phyloP scores from a whole-genome alignment of 305 asterid species.

The Fraxinus paxiana region DNA sequence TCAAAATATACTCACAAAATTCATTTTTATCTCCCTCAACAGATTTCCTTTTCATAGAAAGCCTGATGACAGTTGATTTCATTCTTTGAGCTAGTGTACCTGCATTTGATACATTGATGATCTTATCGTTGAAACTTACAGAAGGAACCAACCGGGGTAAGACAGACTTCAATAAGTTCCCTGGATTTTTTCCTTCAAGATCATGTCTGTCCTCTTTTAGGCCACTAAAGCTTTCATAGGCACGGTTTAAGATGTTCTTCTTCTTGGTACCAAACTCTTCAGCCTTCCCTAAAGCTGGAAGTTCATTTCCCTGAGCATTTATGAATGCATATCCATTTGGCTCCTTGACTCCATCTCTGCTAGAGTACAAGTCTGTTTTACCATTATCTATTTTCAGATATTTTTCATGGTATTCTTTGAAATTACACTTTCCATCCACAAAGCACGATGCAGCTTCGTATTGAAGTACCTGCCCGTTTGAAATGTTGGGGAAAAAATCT shows the following conservation, averaged over 20 bases:
- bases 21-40: slow-evolving; percentile 57
- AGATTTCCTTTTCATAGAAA: slow-evolving; percentile 73
- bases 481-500: slow-evolving; percentile 46
- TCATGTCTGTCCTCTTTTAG: slow-evolving; percentile 46
- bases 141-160: slow-evolving; percentile 65
- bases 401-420: slow-evolving; percentile 54
- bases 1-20: slow-evolving; percentile 40
- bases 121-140: slow-evolving; percentile 64
- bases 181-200: slow-evolving; percentile 50
- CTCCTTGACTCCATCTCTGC: slow-evolving; percentile 44
- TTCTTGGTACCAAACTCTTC: slow-evolving; percentile 42
- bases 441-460: slow-evolving; percentile 50
- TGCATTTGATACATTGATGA: slow-evolving; percentile 32
- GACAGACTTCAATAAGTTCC: slow-evolving; percentile 58
- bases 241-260: slow-evolving; percentile 52
- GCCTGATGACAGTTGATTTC: slow-evolving; percentile 73
- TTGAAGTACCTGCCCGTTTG: slow-evolving; percentile 61
- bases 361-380: slow-evolving; percentile 32
- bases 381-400: slow-evolving; percentile 42
- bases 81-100: slow-evolving; percentile 52
- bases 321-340: slow-evolving; percentile 31
- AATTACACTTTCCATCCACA: slow-evolving; percentile 46
- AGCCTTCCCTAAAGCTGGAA: slow-evolving; percentile 31
- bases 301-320: slow-evolving; percentile 37
- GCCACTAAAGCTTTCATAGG: slow-evolving; percentile 50